phyloP scores from a whole-genome alignment of 352 stramenopile genomes.

The Globisporangium apiculatum region DNA sequence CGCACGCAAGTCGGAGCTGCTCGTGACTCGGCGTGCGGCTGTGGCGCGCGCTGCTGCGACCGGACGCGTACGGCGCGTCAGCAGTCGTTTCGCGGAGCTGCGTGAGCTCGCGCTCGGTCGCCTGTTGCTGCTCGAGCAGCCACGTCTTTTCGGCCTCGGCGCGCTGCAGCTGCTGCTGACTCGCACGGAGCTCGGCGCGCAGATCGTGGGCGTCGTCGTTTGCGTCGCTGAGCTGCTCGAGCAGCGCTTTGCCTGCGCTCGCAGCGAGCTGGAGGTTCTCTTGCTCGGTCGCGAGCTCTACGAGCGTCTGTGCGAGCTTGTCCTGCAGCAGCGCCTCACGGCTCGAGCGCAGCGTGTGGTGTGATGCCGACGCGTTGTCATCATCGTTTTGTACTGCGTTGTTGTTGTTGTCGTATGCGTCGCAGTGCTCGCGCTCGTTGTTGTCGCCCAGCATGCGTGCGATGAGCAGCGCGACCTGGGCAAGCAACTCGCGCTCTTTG shows the following conservation, averaged over 20 bases:
- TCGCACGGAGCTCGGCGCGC: slow-evolving; percentile 19
- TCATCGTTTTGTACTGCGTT: not conserved
- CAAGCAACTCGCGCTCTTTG: slow-evolving; percentile 14
- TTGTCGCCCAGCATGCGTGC: slow-evolving; percentile 11
- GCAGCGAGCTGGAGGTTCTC: slow-evolving; percentile 42
- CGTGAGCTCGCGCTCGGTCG: slow-evolving; percentile 17
- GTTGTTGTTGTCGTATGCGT: not conserved
- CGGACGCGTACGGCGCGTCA: not conserved
- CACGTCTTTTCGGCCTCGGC: slow-evolving; percentile 14
- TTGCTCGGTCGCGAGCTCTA: slow-evolving; percentile 37
- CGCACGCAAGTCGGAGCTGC: not conserved
- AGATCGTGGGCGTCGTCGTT: slow-evolving; percentile 20
- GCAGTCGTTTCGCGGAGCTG: not conserved
- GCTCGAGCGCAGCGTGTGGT: not conserved
- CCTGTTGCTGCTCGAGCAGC: slow-evolving; percentile 20
- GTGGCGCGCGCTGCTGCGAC: not conserved
- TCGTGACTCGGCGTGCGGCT: slow-evolving; percentile 5
- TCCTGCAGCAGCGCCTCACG: slow-evolving; percentile 26
- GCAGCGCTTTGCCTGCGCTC: slow-evolving; percentile 36
- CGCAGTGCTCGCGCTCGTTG: slow-evolving; percentile 17
- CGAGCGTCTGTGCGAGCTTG: slow-evolving; percentile 27
- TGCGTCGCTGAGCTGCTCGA: slow-evolving; percentile 29
- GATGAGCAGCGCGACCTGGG: slow-evolving; percentile 24
- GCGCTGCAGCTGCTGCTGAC: slow-evolving; percentile 15
- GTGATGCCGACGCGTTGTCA: not conserved